Base-by-base conservation (phyloP, 306 rosid species). In the Spatholobus suberectus region DNA sequence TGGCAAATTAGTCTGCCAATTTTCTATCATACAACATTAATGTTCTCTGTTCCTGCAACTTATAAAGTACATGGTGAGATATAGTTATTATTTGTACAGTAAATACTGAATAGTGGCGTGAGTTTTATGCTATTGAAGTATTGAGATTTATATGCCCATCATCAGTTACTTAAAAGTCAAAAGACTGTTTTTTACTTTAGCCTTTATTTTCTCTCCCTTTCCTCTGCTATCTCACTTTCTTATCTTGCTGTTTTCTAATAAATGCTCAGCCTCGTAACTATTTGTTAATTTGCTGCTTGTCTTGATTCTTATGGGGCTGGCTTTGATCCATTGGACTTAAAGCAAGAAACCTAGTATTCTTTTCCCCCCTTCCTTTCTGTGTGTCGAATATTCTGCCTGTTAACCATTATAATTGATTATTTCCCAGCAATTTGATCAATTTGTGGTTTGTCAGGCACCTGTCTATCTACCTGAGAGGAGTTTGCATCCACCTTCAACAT, bases 371-470 rank as follows among this genome's bases (percentile, higher is more conserved):
- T 34, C 73, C 14, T 76, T 84, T 54, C 8, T 44, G 4, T 32
- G 34, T 67, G 5, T 75, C 15, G 13, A 40, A 40, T 34, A 11
- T 70, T 69, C 61, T 75, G 34, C 67, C 9, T 13, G 1, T 75
- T 23, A 69, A 75, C 40, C 40, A 61, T 52, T 17, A 14, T 20
- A 10, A 40, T 27, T 63, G 20, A 79, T 35, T 54, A 34, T 61
- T 75, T 76, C 73, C 17, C n/a, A 26, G 37, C 32, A 57, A 79
- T 73, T 66, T 82, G 70, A 58, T 15, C 23, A 80, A 41, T 67
- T 57, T 87, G 67, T 89, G 80, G 51, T 78, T 77, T 89, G 76
- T 84, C 78, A 95, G 98, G 92, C 92, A 51, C 91, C 95, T 65
- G 77, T 82, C 14, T 92, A 89, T 87, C 73, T 89, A 82, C 58